Evolutionary conservation across 1,139 yeast genomes (phyloP).

Genomic region (Yamadazyma aaseri): DNA sequence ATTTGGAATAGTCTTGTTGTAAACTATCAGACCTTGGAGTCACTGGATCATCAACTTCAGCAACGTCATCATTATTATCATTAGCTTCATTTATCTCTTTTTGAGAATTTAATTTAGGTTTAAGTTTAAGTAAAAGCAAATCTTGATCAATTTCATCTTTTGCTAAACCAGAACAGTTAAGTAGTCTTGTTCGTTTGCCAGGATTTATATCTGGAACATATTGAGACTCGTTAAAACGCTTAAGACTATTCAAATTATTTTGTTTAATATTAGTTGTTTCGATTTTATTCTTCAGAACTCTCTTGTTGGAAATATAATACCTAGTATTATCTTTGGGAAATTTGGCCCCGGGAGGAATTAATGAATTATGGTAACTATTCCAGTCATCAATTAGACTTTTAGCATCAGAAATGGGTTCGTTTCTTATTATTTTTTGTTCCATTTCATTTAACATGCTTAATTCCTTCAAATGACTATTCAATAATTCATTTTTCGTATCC

Average conservation of each 20-base stretch:
- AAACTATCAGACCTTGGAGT: conserved; percentile 6
- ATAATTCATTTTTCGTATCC: conserved; percentile 22
- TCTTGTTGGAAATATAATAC: conserved; percentile 6
- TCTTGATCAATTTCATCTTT: conserved; percentile 23
- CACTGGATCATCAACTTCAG: conserved; percentile 5
- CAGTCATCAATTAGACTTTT: conserved; percentile 12
- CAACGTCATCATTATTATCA: conserved; percentile 6
- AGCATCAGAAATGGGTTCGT: conserved; percentile 11
- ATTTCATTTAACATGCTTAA: conserved; percentile 27
- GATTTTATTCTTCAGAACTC: conserved; percentile 28
- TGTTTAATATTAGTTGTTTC: conserved; percentile 33
- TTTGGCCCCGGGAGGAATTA: conserved; percentile 18
- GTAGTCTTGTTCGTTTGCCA: conserved; percentile 13
- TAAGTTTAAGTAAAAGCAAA: conserved; percentile 12
- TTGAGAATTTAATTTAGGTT: conserved; percentile 8
- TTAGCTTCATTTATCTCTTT: conserved; percentile 8
- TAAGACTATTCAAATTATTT: conserved; percentile 11
- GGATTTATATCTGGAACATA: conserved; percentile 2
- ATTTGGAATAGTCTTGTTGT: conserved; percentile 7
- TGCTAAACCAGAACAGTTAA: conserved; percentile 22
- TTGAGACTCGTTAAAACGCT: conserved; percentile 7
- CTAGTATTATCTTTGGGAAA: conserved; percentile 8
- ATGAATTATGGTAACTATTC: conserved; percentile 33
- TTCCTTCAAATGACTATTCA: conserved; percentile 24
- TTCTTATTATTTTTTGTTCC: conserved; percentile 25